phyloP scores from a whole-genome alignment of 2,329 filamentous ascomycete genomes.

The Penicillium sp. region DNA sequence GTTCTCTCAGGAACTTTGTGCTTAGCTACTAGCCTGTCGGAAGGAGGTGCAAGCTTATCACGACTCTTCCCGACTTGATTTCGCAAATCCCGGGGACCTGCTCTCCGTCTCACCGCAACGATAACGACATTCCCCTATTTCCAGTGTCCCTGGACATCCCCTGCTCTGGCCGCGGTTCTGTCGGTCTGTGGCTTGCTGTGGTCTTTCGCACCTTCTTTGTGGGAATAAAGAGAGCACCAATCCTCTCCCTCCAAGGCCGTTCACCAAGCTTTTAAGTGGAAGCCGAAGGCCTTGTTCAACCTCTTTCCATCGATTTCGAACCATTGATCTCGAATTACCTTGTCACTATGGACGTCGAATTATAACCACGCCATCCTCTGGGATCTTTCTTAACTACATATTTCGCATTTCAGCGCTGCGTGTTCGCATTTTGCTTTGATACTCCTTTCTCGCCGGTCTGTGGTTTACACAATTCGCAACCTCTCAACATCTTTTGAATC shows the following conservation, averaged over 20 bases:
- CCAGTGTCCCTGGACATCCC: constrained; percentile 4
- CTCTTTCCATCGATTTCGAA: constrained; percentile 17
- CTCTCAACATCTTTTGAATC: background rate
- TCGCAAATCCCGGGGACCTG: constrained; percentile 5
- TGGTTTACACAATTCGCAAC: background rate
- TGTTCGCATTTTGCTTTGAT: background rate
- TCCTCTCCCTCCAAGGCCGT: constrained; percentile 9
- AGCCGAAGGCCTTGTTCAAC: constrained; percentile 12
- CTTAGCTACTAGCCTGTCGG: background rate
- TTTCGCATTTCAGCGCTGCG: constrained; percentile 28
- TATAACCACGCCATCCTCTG: constrained; percentile 26
- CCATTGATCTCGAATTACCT: constrained; percentile 18
- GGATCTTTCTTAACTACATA: constrained; percentile 1
- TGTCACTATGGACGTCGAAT: constrained; percentile 33
- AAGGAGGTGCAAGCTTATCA: constrained; percentile 22
- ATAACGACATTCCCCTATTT: constrained; percentile 15
- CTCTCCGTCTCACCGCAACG: constrained; percentile 23
- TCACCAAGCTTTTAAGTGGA: constrained; percentile 15
- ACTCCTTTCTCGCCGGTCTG: background rate
- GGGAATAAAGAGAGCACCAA: background rate
- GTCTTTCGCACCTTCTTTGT: constrained; percentile 12
- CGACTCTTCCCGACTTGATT: constrained; percentile 11
- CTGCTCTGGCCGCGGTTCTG: constrained; percentile 7
- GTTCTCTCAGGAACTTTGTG: background rate
- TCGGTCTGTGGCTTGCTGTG: constrained; percentile 9